Conservation (phyloP, 495 filamentous ascomycete genomes). For the Penicillium manginii region DNA sequence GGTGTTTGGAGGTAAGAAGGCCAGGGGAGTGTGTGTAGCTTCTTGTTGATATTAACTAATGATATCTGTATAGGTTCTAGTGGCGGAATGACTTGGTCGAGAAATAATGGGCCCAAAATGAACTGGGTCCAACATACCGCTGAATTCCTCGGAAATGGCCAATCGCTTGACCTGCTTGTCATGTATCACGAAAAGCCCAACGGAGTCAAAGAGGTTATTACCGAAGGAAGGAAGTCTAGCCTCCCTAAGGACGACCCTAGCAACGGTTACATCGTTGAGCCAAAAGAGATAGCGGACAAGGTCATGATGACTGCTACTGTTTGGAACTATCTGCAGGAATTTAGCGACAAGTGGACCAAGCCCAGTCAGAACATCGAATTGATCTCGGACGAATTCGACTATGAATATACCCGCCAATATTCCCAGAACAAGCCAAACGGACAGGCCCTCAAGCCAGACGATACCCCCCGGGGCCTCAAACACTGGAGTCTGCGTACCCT, state of each 20-base stretch:
- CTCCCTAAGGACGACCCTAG: not conserved
- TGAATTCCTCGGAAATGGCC: constrained; percentile 7
- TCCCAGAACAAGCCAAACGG: constrained; percentile 2
- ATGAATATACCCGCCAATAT: constrained; percentile 8
- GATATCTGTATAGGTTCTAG: constrained; percentile 3
- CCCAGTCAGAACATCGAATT: constrained; percentile 13
- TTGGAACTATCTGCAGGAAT: constrained; percentile 10
- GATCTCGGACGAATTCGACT: constrained; percentile 14
- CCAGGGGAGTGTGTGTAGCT: not conserved
- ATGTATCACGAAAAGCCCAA: constrained; percentile 17
- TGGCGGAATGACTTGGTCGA: constrained; percentile 7
- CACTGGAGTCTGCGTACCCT: constrained; percentile 19
- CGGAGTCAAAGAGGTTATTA: constrained; percentile 14
- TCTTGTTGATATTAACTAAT: constrained; percentile 6
- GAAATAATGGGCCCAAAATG: constrained; percentile 8
- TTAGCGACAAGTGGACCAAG: constrained; percentile 13
- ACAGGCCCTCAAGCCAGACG: constrained; percentile 6
- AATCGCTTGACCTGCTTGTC: constrained; percentile 6
- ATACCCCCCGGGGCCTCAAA: constrained; percentile 4
- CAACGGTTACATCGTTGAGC: constrained; percentile 3
- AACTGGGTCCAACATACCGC: constrained; percentile 19
- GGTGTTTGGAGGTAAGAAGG: constrained; percentile 16
- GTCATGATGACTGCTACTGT: constrained; percentile 18
- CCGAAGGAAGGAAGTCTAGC: constrained; percentile 9
- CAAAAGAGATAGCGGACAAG: constrained; percentile 7